A percentile compares a stretch with the other conserved stretches of the same genome.
Conservation (phyloP, 169 alveolate genomes). For the Cytauxzoon felis region DNA sequence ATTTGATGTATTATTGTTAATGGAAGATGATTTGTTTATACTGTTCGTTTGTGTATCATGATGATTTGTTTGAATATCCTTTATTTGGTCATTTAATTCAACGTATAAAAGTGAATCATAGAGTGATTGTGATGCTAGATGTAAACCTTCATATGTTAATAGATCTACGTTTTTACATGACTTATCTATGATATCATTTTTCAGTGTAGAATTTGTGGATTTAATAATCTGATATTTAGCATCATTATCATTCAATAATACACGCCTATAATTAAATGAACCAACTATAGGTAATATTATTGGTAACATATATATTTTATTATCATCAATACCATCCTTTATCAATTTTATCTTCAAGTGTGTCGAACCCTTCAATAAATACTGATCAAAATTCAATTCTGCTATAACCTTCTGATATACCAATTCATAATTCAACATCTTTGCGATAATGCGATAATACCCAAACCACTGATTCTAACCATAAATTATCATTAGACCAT, state of each 20-base stretch:
- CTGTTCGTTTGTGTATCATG: no score
- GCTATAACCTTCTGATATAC: conserved; percentile 42
- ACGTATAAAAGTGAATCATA: conserved; percentile 35
- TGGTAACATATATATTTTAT: conserved; percentile 10
- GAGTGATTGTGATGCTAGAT: conserved; percentile 35
- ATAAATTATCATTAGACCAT: background rate
- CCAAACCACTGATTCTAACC: no score
- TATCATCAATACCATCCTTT: background rate
- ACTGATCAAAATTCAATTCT: conserved; percentile 37
- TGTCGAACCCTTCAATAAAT: conserved; percentile 37
- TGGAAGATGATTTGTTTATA: no score
- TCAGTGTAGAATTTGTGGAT: conserved; percentile 10
- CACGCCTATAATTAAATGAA: conserved; percentile 30
- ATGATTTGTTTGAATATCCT: no score
- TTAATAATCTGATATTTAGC: conserved; percentile 18
- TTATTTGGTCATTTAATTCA: conserved; percentile 6
- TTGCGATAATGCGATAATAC: conserved; percentile 58
- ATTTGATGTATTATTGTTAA: no score
- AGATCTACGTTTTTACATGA: conserved; percentile 36
- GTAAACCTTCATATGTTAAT: conserved; percentile 49
- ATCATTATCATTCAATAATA: conserved; percentile 31
- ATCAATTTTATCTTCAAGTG: conserved; percentile 9
- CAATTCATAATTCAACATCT: conserved; percentile 33
- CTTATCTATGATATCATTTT: conserved; percentile 14
- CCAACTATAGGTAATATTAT: conserved; percentile 24